Evolutionary conservation across 192 early-diverging fungal species (phyloP).

Genomic region (Coemansia interrupta): DNA sequence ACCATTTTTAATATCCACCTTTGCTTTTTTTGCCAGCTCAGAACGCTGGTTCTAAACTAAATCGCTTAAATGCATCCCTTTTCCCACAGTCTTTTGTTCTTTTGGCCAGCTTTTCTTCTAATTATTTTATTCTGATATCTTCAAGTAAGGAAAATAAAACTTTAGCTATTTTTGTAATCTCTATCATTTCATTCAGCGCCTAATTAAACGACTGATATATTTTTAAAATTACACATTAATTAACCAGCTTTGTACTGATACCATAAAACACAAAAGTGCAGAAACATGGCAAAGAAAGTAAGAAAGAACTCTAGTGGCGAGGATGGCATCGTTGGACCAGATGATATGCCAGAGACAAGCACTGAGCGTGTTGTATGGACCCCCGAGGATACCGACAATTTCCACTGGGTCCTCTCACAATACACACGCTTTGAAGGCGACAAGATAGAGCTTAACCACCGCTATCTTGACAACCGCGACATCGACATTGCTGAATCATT

Average conservation of each 20-base stretch:
- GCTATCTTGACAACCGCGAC: slow-evolving; percentile 38
- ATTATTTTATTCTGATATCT: not conserved
- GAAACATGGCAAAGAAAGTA: slow-evolving; percentile 3
- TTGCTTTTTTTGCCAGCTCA: no score
- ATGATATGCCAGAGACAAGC: not conserved
- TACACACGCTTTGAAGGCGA: slow-evolving; percentile 24
- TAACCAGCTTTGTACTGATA: not conserved
- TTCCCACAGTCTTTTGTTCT: not conserved
- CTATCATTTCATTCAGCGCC: no score
- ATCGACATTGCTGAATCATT: slow-evolving; percentile 17
- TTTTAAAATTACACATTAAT: not conserved
- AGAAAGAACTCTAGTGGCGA: not conserved
- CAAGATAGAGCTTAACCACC: slow-evolving; percentile 24
- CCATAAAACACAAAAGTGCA: no score
- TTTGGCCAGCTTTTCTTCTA: not conserved
- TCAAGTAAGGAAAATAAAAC: slow-evolving; percentile 6
- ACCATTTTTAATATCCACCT: no score
- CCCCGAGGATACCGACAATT: slow-evolving; percentile 34
- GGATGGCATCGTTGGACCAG: not conserved
- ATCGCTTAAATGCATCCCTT: not conserved
- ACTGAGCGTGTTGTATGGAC: slow-evolving; percentile 36
- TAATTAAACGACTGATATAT: not conserved
- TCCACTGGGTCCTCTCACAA: slow-evolving; percentile 37
- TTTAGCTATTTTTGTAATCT: no score
- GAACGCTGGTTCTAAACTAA: no score